A percentile compares a stretch with the other conserved stretches of the same genome.
These are phyloP conservation scores for Fusarium incarnatum DNA, from an alignment of 2,329 filamentous ascomycete genomes.

Conservation along the genomic window DNA sequence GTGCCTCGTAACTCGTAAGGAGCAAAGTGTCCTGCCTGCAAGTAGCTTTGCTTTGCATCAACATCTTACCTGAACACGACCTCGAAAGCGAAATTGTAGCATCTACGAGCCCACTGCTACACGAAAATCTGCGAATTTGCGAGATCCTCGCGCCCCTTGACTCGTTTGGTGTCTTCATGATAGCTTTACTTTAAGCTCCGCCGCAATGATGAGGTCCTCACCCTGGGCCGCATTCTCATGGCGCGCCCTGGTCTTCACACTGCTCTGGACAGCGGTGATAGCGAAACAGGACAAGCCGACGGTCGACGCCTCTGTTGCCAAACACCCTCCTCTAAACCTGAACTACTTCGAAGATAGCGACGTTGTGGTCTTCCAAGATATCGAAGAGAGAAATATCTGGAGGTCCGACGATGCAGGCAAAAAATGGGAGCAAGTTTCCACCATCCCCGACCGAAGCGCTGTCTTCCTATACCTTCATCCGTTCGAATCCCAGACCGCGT, in stretches of 20 bases:
- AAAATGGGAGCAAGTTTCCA: constrained; percentile 76
- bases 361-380: constrained; percentile 80
- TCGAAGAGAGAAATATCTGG: constrained; percentile 72
- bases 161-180: constrained; percentile 56
- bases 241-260: constrained; percentile 64
- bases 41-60: constrained; percentile 27
- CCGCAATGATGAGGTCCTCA: constrained; percentile 67
- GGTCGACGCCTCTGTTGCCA: constrained; percentile 73
- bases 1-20: constrained; percentile 38
- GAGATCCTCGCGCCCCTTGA: constrained; percentile 18
- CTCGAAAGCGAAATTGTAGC: constrained; percentile 16
- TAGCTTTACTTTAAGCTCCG: constrained; percentile 46
- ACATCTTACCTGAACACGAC: constrained; percentile 20
- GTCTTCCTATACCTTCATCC: constrained; percentile 79
- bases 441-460: constrained; percentile 72
- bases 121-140: constrained; percentile 5
- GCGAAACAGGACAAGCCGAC: constrained; percentile 75
- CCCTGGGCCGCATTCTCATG: constrained; percentile 60
- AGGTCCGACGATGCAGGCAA: constrained; percentile 85
- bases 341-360: constrained; percentile 95
- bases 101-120: neutral
- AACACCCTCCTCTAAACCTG: constrained; percentile 73
- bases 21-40: constrained; percentile 46
- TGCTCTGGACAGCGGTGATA: constrained; percentile 54
- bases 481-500: constrained; percentile 81